Conservation (phyloP, 2,329 filamentous ascomycete genomes). For the Elsinoe batatas region DNA sequence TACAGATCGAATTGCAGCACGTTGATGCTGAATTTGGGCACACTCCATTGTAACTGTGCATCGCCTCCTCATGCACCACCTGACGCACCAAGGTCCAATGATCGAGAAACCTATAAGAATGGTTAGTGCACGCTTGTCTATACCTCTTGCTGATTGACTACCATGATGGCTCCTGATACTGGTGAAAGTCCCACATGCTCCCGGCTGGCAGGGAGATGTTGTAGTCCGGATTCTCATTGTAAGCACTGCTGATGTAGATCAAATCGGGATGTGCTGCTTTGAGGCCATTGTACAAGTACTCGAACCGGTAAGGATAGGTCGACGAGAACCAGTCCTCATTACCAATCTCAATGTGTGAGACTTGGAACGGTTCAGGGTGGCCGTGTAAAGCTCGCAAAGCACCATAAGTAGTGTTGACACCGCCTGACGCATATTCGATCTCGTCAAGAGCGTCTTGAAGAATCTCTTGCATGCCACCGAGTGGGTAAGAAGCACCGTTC, state of each 20-base stretch:
- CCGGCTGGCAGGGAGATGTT: constrained; percentile 30
- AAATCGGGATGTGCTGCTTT: constrained; percentile 45
- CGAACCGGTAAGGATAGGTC: constrained; percentile 40
- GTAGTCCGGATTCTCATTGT: constrained; percentile 22
- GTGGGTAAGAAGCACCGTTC: constrained; percentile 27
- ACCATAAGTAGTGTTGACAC: constrained; percentile 45
- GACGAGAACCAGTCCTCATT: constrained; percentile 51
- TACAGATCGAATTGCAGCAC: constrained; percentile 22
- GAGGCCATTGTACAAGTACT: constrained; percentile 49
- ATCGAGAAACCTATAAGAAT: constrained; percentile 24
- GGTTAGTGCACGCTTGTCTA: neutral
- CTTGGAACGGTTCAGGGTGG: constrained; percentile 49
- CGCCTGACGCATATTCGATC: constrained; percentile 51
- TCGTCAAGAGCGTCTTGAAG: constrained; percentile 52
- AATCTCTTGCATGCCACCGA: constrained; percentile 29
- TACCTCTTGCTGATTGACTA: neutral
- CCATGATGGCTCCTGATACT: constrained; percentile 32
- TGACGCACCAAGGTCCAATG: constrained; percentile 15
- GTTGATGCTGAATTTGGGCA: constrained; percentile 21
- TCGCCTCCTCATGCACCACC: constrained; percentile 3
- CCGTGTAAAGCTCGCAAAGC: constrained; percentile 48
- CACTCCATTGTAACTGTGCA: constrained; percentile 19
- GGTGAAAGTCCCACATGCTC: constrained; percentile 33
- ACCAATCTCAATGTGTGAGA: constrained; percentile 54
- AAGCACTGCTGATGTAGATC: constrained; percentile 35